Conservation (phyloP, 176 grass and related monocot species). For the Metroxylon sagu region DNA sequence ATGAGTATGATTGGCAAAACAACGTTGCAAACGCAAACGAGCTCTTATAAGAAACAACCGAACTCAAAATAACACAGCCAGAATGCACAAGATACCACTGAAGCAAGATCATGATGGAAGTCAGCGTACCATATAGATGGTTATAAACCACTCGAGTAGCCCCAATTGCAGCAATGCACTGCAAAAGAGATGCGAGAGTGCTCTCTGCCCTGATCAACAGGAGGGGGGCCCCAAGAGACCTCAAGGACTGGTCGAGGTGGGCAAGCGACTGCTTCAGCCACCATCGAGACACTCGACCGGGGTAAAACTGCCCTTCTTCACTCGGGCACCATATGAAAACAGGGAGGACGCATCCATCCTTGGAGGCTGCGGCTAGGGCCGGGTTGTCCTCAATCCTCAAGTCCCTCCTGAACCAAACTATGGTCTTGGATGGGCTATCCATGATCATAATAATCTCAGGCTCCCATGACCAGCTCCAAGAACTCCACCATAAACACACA, state of each 20-base stretch:
- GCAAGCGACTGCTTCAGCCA: constrained; percentile 86
- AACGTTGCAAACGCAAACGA: no score
- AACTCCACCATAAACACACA: no score
- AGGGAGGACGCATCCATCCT: constrained; percentile 50
- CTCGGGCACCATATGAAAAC: constrained; percentile 82
- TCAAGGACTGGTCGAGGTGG: constrained; percentile 49
- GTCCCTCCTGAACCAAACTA: constrained; percentile 93
- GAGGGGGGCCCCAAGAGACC: constrained; percentile 62
- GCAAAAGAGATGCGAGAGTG: constrained; percentile 48
- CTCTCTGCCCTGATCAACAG: constrained; percentile 53
- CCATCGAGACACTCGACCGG: constrained; percentile 77
- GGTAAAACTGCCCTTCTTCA: constrained; percentile 66
- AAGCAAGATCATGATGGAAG: neutral
- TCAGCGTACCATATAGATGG: constrained; percentile 65
- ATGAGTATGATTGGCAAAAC: no score
- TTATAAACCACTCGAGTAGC: constrained; percentile 79
- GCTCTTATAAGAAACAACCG: no score
- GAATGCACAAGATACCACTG: no score
- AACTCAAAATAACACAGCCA: no score
- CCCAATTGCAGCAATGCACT: constrained; percentile 39
- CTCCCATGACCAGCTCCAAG: neutral
- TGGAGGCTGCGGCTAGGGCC: constrained; percentile 49
- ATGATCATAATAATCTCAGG: constrained; percentile 16
- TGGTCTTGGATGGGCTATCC: constrained; percentile 41
- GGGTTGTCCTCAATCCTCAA: constrained; percentile 90